A percentile compares a stretch with the other conserved stretches of the same genome.
Conservation (phyloP, 768 basidiomycete genomes). For the Lentinula sp. region DNA sequence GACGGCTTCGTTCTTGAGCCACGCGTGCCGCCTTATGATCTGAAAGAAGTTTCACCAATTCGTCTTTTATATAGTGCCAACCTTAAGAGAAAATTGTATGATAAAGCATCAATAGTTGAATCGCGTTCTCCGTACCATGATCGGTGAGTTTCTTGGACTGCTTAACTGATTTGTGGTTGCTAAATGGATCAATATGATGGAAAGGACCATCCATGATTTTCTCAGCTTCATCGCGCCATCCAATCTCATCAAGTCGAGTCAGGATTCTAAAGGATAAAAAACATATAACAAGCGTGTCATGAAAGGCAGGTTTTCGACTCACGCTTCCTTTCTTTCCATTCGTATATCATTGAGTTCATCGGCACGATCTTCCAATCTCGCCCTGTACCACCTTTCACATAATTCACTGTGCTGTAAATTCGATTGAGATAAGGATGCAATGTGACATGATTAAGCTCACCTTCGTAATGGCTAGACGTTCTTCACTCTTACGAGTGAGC, state of each 20-base stretch:
- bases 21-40: not conserved
- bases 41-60: not conserved
- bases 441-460: not conserved
- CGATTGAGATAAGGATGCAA: not conserved
- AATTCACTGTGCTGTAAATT: not conserved
- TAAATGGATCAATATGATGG: not conserved
- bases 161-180: not conserved
- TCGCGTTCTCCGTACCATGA: not conserved
- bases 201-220: not conserved
- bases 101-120: not conserved
- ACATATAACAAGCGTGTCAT: too few species aligned
- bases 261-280: not conserved
- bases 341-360: not conserved
- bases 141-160: slow-evolving; percentile 4
- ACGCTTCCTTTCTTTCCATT: not conserved
- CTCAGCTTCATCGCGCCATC: not conserved
- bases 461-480: not conserved
- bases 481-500: not conserved
- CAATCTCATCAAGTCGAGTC: not conserved
- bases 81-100: not conserved
- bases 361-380: not conserved
- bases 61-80: not conserved
- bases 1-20: not conserved
- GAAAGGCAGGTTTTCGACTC: not conserved
- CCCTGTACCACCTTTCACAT: not conserved